Conservation (phyloP, 768 basidiomycete species). For the Naganishia antarctica region DNA sequence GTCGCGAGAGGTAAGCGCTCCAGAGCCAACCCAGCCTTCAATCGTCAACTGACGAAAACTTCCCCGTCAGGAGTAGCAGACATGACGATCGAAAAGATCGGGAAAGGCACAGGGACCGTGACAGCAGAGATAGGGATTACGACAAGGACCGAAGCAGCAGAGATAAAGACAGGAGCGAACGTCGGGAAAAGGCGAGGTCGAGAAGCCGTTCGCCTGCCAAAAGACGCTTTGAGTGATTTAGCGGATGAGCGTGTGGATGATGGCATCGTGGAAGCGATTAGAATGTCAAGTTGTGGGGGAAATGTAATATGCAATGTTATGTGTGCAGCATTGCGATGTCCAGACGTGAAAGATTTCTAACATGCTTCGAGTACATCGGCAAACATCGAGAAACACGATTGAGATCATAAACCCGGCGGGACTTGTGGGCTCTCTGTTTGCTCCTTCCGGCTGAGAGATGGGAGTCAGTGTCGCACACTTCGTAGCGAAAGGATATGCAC, state of each 20-base stretch:
- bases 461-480: too few species aligned
- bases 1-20: conserved; percentile 54
- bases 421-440: too few species aligned
- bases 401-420: too few species aligned
- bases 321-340: too few species aligned
- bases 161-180: conserved; percentile 9
- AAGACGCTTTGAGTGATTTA: conserved; percentile 8
- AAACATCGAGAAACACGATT: too few species aligned
- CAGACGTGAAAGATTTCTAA: too few species aligned
- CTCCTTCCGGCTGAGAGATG: too few species aligned
- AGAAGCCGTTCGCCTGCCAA: conserved; percentile 18
- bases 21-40: conserved; percentile 36
- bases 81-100: conserved; percentile 27
- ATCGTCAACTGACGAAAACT: background rate
- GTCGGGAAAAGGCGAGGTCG: conserved; percentile 17
- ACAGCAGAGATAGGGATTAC: conserved; percentile 13
- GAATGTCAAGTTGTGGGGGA: too few species aligned
- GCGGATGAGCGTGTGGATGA: background rate
- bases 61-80: background rate
- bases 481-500: too few species aligned
- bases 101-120: conserved; percentile 20
- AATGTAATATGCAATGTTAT: too few species aligned
- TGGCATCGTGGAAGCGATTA: too few species aligned
- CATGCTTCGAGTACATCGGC: too few species aligned
- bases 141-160: conserved; percentile 19